These are phyloP conservation scores for Zymoseptoria tritici DNA, from an alignment of 2,329 filamentous ascomycete species.

Conservation along the genomic window DNA sequence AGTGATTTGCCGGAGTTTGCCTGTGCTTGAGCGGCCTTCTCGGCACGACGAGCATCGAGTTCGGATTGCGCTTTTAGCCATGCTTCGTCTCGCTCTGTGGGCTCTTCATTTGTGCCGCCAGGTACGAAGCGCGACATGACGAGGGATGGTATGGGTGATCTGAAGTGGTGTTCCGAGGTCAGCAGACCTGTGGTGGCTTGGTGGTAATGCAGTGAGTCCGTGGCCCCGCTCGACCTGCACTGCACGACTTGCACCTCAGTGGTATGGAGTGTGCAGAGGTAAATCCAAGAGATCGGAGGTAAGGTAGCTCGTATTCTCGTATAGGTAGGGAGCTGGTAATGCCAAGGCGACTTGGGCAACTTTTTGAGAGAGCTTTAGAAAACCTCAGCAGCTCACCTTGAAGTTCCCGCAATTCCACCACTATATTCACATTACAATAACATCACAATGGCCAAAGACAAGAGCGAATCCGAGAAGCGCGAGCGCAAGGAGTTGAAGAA, in stretches of 20 bases:
- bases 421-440: neutral
- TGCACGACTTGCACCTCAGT: too few species aligned
- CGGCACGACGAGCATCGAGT: constrained; percentile 47
- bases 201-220: neutral
- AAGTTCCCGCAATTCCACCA: too few species aligned
- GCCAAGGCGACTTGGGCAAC: neutral
- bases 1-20: constrained; percentile 54
- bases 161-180: neutral
- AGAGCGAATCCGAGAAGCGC: constrained; percentile 23
- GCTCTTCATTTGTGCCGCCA: constrained; percentile 44
- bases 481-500: constrained; percentile 48
- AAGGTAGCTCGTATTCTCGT: neutral
- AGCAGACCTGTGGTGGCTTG: neutral
- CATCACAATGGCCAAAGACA: constrained; percentile 32
- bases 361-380: neutral
- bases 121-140: constrained; percentile 47
- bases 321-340: neutral
- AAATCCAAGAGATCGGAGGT: too few species aligned
- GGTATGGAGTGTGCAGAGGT: too few species aligned
- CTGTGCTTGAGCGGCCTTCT: constrained; percentile 46
- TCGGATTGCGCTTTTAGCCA: constrained; percentile 61
- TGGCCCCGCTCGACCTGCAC: too few species aligned
- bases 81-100: constrained; percentile 44
- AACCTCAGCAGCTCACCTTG: neutral
- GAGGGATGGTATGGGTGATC: neutral